Percentiles rank a stretch among this genome's conserved stretches.
Evolutionary conservation across 352 stramenopile species (phyloP).

Genomic region (Pythium phragmiticola): DNA sequence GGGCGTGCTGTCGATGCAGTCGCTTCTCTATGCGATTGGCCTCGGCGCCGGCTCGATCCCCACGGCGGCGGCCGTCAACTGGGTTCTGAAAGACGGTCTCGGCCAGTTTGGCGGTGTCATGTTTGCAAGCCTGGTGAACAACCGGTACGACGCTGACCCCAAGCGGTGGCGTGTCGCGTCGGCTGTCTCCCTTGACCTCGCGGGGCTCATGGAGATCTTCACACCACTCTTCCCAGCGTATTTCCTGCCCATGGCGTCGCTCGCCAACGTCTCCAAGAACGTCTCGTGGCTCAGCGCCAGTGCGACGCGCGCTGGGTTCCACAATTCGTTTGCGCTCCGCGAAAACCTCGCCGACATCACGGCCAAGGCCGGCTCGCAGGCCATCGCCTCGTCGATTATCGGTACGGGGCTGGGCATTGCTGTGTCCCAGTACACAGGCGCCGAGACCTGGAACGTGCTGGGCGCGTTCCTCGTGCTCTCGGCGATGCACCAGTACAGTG

Average conservation of each 20-base stretch:
- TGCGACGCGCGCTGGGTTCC: constrained; percentile 92
- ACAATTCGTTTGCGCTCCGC: constrained; percentile 89
- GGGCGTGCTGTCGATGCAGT: constrained; percentile 94
- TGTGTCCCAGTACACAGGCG: constrained; percentile 59
- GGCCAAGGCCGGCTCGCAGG: constrained; percentile 94
- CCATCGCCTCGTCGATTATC: constrained; percentile 91
- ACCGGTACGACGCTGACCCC: constrained; percentile 93
- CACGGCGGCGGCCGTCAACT: constrained; percentile 93
- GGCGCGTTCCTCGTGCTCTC: constrained; percentile 54
- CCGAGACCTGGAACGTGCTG: constrained; percentile 48
- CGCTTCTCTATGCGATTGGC: constrained; percentile 92
- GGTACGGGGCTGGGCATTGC: constrained; percentile 64
- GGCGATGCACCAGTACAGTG: constrained; percentile 48
- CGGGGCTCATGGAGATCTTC: constrained; percentile 92
- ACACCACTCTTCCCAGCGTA: constrained; percentile 72
- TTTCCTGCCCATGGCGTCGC: constrained; percentile 89
- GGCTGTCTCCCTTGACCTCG: constrained; percentile 87
- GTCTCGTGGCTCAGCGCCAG: constrained; percentile 94
- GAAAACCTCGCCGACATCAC: constrained; percentile 97
- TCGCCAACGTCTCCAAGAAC: constrained; percentile 95
- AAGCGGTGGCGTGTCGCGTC: constrained; percentile 94
- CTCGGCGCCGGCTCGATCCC: constrained; percentile 85
- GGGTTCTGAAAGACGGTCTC: constrained; percentile 96
- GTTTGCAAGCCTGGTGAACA: constrained; percentile 91
- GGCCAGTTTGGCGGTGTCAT: constrained; percentile 95